Percentiles rank a stretch among this genome's conserved stretches.
phyloP scores from a whole-genome alignment of 2,329 filamentous ascomycete genomes.

The Fusarium sp. region DNA sequence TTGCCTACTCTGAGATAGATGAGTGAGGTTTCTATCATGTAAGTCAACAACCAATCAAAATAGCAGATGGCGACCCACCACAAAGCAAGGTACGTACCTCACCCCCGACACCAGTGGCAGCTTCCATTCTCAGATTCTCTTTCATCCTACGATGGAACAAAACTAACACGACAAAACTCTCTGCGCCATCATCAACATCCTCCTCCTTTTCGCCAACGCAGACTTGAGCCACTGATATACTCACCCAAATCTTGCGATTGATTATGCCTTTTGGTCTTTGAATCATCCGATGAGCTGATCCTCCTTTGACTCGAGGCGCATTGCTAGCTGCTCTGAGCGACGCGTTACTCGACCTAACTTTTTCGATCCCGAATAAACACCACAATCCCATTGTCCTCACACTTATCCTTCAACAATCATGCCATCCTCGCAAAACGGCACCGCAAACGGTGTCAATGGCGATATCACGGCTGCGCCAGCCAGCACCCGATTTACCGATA shows the following conservation, averaged over 20 bases:
- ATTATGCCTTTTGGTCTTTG: slow-evolving; percentile 41
- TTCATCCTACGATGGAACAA: slow-evolving; percentile 35
- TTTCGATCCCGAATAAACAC: slow-evolving; percentile 24
- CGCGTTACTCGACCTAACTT: slow-evolving; percentile 43
- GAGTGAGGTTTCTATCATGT: slow-evolving; percentile 3
- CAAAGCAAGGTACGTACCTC: slow-evolving; percentile 17
- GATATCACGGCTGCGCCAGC: slow-evolving; percentile 48
- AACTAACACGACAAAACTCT: slow-evolving; percentile 36
- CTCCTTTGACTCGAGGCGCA: slow-evolving; percentile 46
- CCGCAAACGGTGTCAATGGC: slow-evolving; percentile 57
- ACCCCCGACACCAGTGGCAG: neutral
- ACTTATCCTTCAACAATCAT: slow-evolving; percentile 43
- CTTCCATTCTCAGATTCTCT: slow-evolving; percentile 30
- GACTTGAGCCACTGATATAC: neutral
- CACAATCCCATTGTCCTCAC: slow-evolving; percentile 12
- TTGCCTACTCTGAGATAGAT: neutral
- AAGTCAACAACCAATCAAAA: slow-evolving; percentile 20
- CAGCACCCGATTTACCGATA: slow-evolving; percentile 70
- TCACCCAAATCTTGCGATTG: slow-evolving; percentile 26
- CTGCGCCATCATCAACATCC: slow-evolving; percentile 17
- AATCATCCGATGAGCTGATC: slow-evolving; percentile 44
- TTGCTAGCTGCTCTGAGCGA: slow-evolving; percentile 43
- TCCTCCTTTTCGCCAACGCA: slow-evolving; percentile 10
- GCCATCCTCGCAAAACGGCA: slow-evolving; percentile 55
- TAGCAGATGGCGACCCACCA: neutral